A percentile compares a stretch with the other conserved stretches of the same genome.
phyloP scores from a whole-genome alignment of 139 green algal species.

The Chlamydomonas asymmetrica region DNA sequence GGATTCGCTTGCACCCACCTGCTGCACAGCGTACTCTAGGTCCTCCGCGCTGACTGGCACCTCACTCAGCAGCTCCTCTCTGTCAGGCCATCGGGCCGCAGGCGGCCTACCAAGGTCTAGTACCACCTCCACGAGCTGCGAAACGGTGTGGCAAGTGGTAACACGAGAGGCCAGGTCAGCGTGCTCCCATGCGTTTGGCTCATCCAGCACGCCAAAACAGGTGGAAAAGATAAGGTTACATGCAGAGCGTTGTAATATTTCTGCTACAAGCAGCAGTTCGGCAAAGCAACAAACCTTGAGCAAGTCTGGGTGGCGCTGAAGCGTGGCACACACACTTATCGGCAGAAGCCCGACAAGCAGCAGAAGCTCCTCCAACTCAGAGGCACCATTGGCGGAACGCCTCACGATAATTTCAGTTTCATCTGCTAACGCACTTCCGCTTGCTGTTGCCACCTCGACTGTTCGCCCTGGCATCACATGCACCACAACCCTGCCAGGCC shows the following conservation, averaged over 20 bases:
- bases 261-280: no score
- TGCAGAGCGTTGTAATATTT: no score
- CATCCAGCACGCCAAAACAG: no score
- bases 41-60: conserved; percentile 49
- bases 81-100: conserved; percentile 60
- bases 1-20: conserved; percentile 31
- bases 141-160: background rate
- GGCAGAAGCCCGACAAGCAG: conserved; percentile 3
- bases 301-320: background rate
- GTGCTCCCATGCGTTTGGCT: no score
- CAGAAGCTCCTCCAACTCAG: background rate
- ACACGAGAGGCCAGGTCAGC: no score
- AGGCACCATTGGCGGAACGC: no score
- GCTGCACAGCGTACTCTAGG: conserved; percentile 36
- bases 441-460: no score
- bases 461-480: no score
- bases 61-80: conserved; percentile 42
- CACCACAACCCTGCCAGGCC: no score
- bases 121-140: conserved; percentile 77
- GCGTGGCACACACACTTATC: background rate
- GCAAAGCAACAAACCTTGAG: background rate
- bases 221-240: no score
- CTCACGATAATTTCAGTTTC: no score
- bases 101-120: conserved; percentile 73
- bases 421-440: no score